Conservation (phyloP, 1,139 yeast species). For the Magnusiomyces sp. region DNA sequence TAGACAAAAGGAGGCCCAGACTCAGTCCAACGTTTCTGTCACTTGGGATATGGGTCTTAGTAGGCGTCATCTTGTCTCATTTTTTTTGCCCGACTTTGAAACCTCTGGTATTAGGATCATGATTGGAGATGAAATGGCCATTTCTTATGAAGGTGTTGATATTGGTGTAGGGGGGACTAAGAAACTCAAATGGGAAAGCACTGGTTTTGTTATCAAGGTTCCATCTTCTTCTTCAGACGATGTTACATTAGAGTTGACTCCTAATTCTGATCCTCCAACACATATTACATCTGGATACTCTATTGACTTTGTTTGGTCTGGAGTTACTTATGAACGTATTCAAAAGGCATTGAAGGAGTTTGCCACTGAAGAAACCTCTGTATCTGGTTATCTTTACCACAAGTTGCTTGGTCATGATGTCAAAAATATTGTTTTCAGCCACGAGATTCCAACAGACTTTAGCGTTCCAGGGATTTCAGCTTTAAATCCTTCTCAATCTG, state of each 20-base stretch:
- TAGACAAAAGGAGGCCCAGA: conserved; percentile 67
- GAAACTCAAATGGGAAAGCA: conserved; percentile 51
- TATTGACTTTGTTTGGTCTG: conserved; percentile 88
- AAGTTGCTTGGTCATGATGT: conserved; percentile 78
- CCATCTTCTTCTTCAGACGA: conserved; percentile 65
- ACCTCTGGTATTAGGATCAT: conserved; percentile 62
- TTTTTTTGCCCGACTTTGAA: conserved; percentile 60
- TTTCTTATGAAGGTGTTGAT: conserved; percentile 31
- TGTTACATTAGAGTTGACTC: conserved; percentile 61
- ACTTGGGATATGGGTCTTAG: conserved; percentile 67
- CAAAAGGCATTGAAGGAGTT: conserved; percentile 65
- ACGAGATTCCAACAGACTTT: conserved; percentile 43
- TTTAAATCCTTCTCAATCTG: conserved; percentile 68
- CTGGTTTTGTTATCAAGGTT: conserved; percentile 62
- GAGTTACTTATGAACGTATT: conserved; percentile 76
- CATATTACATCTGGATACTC: conserved; percentile 60
- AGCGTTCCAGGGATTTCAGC: conserved; percentile 62
- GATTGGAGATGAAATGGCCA: conserved; percentile 73
- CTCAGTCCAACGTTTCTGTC: conserved; percentile 64
- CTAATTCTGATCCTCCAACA: conserved; percentile 47
- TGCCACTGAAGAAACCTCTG: conserved; percentile 64
- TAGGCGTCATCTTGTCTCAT: conserved; percentile 60
- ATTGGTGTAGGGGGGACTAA: background rate
- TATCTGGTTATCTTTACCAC: conserved; percentile 71
- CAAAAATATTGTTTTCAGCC: conserved; percentile 37